phyloP scores from a whole-genome alignment of 2,329 filamentous ascomycete species.

The Diaporthe humulicola region DNA sequence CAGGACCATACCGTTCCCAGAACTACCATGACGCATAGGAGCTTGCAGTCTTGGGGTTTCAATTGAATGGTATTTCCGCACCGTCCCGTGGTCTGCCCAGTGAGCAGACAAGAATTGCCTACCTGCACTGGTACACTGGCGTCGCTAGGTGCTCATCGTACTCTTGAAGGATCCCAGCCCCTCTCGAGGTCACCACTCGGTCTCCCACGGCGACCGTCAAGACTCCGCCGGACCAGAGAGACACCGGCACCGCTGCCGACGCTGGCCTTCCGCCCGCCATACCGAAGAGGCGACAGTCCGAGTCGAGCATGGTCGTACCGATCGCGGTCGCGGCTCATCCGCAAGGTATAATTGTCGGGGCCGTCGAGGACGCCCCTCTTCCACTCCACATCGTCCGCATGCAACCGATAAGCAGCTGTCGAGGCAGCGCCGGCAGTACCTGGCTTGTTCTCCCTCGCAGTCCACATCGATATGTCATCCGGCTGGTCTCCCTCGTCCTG shows the following conservation, averaged over 20 bases:
- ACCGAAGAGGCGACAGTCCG: slow-evolving; percentile 36
- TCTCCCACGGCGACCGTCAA: slow-evolving; percentile 37
- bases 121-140: no score
- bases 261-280: slow-evolving; percentile 38
- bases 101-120: neutral
- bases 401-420: slow-evolving; percentile 31
- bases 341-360: slow-evolving; percentile 2
- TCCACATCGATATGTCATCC: slow-evolving; percentile 18
- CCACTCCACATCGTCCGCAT: slow-evolving; percentile 28
- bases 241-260: slow-evolving; percentile 36
- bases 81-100: neutral
- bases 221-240: slow-evolving; percentile 37
- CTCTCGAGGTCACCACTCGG: slow-evolving; percentile 41
- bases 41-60: neutral
- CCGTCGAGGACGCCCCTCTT: slow-evolving; percentile 33
- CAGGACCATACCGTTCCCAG: neutral
- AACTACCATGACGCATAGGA: neutral
- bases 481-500: neutral
- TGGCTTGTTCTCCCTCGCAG: slow-evolving; percentile 26
- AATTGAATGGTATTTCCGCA: neutral
- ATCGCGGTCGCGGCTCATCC: slow-evolving; percentile 35
- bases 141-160: slow-evolving; percentile 4
- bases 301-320: slow-evolving; percentile 34
- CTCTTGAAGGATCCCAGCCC: slow-evolving; percentile 34
- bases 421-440: slow-evolving; percentile 33